These are phyloP conservation scores for Phytophthora citrophthora DNA, from an alignment of 352 stramenopile genomes.

Conservation along the genomic window DNA sequence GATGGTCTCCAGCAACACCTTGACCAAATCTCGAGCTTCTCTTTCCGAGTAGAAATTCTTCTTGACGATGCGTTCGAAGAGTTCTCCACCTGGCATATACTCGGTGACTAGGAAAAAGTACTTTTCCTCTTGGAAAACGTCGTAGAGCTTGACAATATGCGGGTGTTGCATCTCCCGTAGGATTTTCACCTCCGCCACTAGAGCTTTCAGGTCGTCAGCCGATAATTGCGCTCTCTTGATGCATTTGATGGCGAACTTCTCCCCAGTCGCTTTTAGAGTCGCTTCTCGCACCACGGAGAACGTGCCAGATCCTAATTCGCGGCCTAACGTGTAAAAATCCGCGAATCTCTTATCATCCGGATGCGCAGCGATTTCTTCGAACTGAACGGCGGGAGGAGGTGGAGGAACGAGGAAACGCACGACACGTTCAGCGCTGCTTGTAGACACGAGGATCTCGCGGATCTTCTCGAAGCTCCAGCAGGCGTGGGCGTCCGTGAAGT, in stretches of 20 bases:
- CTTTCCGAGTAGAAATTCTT: conserved; percentile 89
- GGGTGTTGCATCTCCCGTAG: conserved; percentile 87
- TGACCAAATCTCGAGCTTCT: conserved; percentile 79
- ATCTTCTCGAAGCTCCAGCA: conserved; percentile 69
- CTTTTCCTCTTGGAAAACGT: conserved; percentile 91
- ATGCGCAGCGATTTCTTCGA: conserved; percentile 37
- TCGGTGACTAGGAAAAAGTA: conserved; percentile 99
- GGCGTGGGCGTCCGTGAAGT: conserved; percentile 50
- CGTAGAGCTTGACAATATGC: conserved; percentile 90
- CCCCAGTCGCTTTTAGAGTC: conserved; percentile 51
- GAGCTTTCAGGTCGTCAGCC: conserved; percentile 69
- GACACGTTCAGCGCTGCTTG: conserved; percentile 55
- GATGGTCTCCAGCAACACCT: conserved; percentile 82
- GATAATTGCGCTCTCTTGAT: conserved; percentile 85
- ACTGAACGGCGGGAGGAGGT: conserved; percentile 35
- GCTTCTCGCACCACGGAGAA: conserved; percentile 80
- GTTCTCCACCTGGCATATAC: conserved; percentile 89
- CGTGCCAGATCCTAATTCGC: conserved; percentile 69
- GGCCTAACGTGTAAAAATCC: conserved; percentile 73
- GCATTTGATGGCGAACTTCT: conserved; percentile 82
- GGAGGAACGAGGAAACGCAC: conserved; percentile 74
- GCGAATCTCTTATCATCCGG: conserved; percentile 47
- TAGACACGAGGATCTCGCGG: conserved; percentile 74
- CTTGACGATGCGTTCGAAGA: conserved; percentile 90
- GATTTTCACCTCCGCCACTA: conserved; percentile 83